Conservation (phyloP, 192 early-diverging fungal species). For the Rhizophlyctis rosea region DNA sequence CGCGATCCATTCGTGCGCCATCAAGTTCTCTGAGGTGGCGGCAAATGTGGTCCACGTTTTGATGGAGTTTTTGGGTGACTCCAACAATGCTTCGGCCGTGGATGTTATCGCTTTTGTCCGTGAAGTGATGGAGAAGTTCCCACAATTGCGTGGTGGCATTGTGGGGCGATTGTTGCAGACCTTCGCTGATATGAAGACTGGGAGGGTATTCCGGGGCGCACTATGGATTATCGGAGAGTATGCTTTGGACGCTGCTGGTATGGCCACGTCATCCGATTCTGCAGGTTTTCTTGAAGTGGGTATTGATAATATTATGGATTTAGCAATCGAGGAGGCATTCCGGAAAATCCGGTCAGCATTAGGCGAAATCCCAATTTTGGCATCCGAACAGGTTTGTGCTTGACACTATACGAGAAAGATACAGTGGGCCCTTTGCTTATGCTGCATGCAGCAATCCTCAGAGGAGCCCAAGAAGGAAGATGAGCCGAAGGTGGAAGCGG, state of each 20-base stretch:
- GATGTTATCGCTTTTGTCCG: slow-evolving; percentile 97
- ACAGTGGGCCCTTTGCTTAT: background rate
- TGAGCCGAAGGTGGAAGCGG: slow-evolving; percentile 25
- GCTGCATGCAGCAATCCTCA: too few species aligned
- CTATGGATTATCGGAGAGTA: slow-evolving; percentile 99
- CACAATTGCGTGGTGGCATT: slow-evolving; percentile 79
- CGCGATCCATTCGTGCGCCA: slow-evolving; percentile 93
- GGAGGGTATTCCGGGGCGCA: slow-evolving; percentile 91
- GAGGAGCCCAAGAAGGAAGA: slow-evolving; percentile 48
- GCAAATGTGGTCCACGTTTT: slow-evolving; percentile 93
- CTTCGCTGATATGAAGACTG: slow-evolving; percentile 86
- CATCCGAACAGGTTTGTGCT: slow-evolving; percentile 73
- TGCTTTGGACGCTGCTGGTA: slow-evolving; percentile 42
- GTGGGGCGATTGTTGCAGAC: slow-evolving; percentile 74
- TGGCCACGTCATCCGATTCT: background rate
- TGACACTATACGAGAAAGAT: background rate
- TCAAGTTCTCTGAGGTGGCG: slow-evolving; percentile 94
- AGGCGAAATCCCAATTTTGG: slow-evolving; percentile 93
- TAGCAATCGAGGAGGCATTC: slow-evolving; percentile 78
- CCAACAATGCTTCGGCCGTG: slow-evolving; percentile 79
- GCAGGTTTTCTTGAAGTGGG: background rate
- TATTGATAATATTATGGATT: background rate
- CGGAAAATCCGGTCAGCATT: slow-evolving; percentile 75
- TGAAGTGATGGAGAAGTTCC: slow-evolving; percentile 97
- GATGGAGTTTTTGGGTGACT: slow-evolving; percentile 92